A percentile compares a stretch with the other conserved stretches of the same genome.
Evolutionary conservation across 2,329 filamentous ascomycete genomes (phyloP).

Genomic region (Colletotrichum filicis): DNA sequence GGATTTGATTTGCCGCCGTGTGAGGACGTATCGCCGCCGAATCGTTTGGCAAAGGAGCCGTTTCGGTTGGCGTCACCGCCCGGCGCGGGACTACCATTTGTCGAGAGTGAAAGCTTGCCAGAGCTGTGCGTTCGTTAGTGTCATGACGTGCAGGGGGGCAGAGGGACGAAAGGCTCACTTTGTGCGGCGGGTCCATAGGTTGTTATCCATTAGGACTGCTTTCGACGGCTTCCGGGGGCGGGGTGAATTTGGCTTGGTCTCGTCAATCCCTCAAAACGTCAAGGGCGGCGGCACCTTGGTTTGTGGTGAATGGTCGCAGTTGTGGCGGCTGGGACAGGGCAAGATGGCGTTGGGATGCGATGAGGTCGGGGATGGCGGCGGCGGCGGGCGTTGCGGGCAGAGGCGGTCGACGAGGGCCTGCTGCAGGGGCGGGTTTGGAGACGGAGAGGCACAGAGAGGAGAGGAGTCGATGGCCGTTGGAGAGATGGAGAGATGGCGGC

Average conservation of each 20-base stretch:
- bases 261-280: constrained; percentile 28
- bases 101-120: constrained; percentile 92
- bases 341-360: constrained; percentile 14
- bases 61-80: constrained; percentile 70
- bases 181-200: constrained; percentile 83
- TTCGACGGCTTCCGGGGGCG: constrained; percentile 36
- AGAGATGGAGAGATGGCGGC: neutral
- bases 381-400: constrained; percentile 11
- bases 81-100: constrained; percentile 65
- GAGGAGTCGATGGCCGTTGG: constrained; percentile 6
- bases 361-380: constrained; percentile 31
- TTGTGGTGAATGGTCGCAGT: constrained; percentile 27
- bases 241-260: constrained; percentile 17
- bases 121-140: constrained; percentile 60
- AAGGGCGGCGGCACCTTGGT: constrained; percentile 33
- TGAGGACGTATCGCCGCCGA: constrained; percentile 78
- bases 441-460: neutral
- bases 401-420: constrained; percentile 27
- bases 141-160: constrained; percentile 10
- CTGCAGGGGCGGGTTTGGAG: constrained; percentile 27
- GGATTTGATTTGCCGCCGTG: constrained; percentile 82
- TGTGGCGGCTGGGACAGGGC: constrained; percentile 35
- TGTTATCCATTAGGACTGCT: constrained; percentile 67
- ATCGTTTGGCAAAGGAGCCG: constrained; percentile 75
- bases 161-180: constrained; percentile 67